Base-by-base conservation (phyloP, 768 basidiomycete species). In the Rickenella mellea region DNA sequence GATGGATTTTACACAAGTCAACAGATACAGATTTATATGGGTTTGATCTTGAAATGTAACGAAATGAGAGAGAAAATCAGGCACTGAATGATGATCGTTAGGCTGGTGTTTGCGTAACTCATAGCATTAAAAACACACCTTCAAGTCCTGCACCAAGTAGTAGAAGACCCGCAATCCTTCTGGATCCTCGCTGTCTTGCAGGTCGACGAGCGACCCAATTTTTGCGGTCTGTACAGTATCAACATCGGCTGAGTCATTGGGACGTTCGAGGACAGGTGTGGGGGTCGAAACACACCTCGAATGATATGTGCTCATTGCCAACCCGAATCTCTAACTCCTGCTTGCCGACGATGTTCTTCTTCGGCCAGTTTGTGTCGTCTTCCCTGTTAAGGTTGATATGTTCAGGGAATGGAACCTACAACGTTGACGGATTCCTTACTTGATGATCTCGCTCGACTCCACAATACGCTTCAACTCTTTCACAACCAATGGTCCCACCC, bases 41-140 rank as follows among this genome's bases (percentile, higher is more conserved):
- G 96, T 73, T 99, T 98, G 74, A 99, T 98, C 70, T 98, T 98
- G 83, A 99, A 98, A 71, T 99, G 94, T 27, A 99, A 77, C 2
- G 91, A 90, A 59, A 99, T 98, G 48, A 99, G 76, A 7, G 96
- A 97, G 63, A 98, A 96, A 52, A 99, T 93, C 46, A 97, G 76
- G 65, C 93, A 97, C 94, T 99, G 5, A 24, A 20, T 14, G 24
- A 40, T 35, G 21, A 47, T 20, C 39, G 26, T 11, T 30, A n/a
- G 49, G 40, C 24, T 2, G 36, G 19, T 5, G 10, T 39, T 24
- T 46, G 30, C 1, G 27, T 24, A 15, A 39, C 6, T 15, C 27
- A 40, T 22, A 11, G 39, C 6, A 11, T 11, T 27, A 30, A 9
- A 25, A 8, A 54, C 74, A 28, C 43, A 85, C 94, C 75, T 89